Conservation (phyloP, 805 yeast species). For the Candida easanensis region DNA sequence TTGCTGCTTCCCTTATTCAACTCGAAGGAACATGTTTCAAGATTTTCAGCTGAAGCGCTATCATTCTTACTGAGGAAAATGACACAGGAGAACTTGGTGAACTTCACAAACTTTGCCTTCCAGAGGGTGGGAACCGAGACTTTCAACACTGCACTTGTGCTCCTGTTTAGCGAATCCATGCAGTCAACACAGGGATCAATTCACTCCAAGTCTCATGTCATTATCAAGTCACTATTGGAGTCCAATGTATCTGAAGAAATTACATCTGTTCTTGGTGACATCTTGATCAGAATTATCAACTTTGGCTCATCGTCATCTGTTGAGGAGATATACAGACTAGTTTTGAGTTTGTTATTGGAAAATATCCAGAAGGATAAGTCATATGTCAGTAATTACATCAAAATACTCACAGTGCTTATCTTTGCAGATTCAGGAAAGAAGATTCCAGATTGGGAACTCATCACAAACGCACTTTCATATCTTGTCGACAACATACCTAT, state of each 20-base stretch:
- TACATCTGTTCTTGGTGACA: conserved; percentile 53
- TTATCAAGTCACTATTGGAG: conserved; percentile 45
- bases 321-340: conserved; percentile 38
- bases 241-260: conserved; percentile 23
- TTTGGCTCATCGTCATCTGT: conserved; percentile 53
- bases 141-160: conserved; percentile 56
- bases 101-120: conserved; percentile 45
- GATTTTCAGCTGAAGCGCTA: conserved; percentile 88
- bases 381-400: conserved; percentile 19
- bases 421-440: conserved; percentile 74
- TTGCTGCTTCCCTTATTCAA: conserved; percentile 62
- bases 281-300: conserved; percentile 49
- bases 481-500: conserved; percentile 6
- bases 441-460: conserved; percentile 48
- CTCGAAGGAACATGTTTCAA: conserved; percentile 61
- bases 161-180: conserved; percentile 69
- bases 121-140: conserved; percentile 36
- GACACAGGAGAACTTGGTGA: conserved; percentile 41
- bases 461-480: conserved; percentile 24
- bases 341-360: conserved; percentile 25
- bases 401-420: conserved; percentile 44
- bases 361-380: conserved; percentile 15
- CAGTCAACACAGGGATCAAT: conserved; percentile 67
- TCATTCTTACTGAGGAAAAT: conserved; percentile 80
- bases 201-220: conserved; percentile 64